These are phyloP conservation scores for Paraconiothyrium brasiliense DNA, from an alignment of 2,329 filamentous ascomycete species.

Conservation along the genomic window DNA sequence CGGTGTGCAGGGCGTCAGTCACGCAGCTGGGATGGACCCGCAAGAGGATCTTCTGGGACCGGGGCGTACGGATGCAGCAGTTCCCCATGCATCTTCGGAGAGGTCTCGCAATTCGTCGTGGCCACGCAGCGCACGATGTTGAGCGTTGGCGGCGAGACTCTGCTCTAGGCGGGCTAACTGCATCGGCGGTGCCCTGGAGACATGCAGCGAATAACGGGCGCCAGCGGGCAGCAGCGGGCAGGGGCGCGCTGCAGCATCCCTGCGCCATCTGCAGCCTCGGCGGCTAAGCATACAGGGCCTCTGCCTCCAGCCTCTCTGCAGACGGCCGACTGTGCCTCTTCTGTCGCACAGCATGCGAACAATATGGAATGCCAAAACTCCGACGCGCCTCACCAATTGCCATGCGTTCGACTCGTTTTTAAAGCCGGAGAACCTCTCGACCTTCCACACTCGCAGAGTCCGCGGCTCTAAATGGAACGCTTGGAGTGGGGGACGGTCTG, in stretches of 20 bases:
- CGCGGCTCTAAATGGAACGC: background rate
- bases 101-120: constrained; percentile 24
- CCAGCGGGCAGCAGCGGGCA: constrained; percentile 9
- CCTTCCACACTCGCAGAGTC: background rate
- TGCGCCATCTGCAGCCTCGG: constrained; percentile 21
- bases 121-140: constrained; percentile 14
- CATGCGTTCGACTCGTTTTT: background rate
- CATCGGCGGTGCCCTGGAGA: constrained; percentile 14
- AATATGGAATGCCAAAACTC: constrained; percentile 5
- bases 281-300: constrained; percentile 29
- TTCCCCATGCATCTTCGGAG: constrained; percentile 28
- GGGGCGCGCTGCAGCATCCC: constrained; percentile 27
- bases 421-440: background rate
- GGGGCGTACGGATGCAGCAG: constrained; percentile 21
- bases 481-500: background rate
- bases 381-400: constrained; percentile 3
- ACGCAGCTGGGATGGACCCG: constrained; percentile 23
- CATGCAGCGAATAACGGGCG: constrained; percentile 24
- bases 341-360: constrained; percentile 12
- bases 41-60: constrained; percentile 26
- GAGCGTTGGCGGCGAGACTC: constrained; percentile 18
- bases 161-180: constrained; percentile 18
- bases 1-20: constrained; percentile 22
- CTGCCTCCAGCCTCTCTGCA: background rate
- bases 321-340: background rate